phyloP scores from a whole-genome alignment of 768 basidiomycete genomes.

The Solioccasus polychromus region DNA sequence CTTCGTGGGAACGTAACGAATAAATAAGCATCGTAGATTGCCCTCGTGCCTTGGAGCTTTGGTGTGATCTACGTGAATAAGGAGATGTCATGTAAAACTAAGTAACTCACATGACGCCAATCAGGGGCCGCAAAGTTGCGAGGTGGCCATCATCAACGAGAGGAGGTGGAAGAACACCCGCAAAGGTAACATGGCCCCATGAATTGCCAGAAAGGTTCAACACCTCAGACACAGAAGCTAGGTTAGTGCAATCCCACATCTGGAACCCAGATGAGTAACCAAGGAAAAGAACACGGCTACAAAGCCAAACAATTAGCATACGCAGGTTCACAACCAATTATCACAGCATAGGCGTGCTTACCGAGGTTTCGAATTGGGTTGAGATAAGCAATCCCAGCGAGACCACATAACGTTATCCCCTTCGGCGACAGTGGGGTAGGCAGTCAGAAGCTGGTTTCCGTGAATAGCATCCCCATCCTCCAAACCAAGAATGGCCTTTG shows the following conservation, averaged over 20 bases:
- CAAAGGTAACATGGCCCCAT: conserved; percentile 37
- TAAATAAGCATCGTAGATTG: conserved; percentile 38
- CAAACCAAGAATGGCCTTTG: conserved; percentile 9
- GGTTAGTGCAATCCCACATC: conserved; percentile 59
- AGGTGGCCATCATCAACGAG: conserved; percentile 27
- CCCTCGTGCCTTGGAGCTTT: conserved; percentile 24
- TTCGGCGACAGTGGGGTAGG: conserved; percentile 31
- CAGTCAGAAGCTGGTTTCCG: conserved; percentile 16
- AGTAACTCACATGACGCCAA: conserved; percentile 35
- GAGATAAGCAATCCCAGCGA: conserved; percentile 30
- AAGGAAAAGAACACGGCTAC: conserved; percentile 48
- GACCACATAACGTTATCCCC: conserved; percentile 34
- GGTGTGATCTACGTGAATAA: conserved; percentile 2
- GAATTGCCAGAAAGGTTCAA: conserved; percentile 44
- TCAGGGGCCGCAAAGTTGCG: conserved; percentile 31
- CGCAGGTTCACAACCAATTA: not conserved
- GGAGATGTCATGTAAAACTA: not conserved
- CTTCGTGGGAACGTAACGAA: conserved; percentile 46
- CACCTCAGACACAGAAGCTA: conserved; percentile 50
- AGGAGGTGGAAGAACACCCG: conserved; percentile 40
- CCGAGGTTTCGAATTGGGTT: conserved; percentile 17
- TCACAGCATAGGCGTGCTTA: conserved; percentile 7
- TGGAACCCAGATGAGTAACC: conserved; percentile 53
- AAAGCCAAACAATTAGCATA: conserved; percentile 2
- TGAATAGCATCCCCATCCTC: conserved; percentile 24